Base-by-base conservation (phyloP, 345 rosid genomes). In the Dipteronia sinensis region DNA sequence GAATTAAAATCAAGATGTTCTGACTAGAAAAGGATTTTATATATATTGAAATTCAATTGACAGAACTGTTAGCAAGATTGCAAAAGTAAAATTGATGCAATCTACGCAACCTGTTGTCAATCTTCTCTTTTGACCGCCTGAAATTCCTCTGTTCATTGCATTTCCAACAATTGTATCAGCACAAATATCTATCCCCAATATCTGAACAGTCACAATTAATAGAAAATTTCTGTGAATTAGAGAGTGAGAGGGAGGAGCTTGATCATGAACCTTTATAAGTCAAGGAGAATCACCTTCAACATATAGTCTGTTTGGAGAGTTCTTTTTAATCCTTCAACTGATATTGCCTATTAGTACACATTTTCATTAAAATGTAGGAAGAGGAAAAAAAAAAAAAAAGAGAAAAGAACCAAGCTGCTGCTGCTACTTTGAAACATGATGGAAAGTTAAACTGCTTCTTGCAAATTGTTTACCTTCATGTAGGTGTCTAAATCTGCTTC, bases 81-180 rank as follows among this genome's bases (percentile, higher is more conserved):
- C 34, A 31, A 31, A 31, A 31, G 6, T 31, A 31, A 31, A 31
- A 31, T 31, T 3, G 34, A 31, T 31, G 6, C 34, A 3, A 31
- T 31, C 34, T 31, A 31, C 34, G 3, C 34, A 42, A 90, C 93
- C 90, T 40, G 88, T 85, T 6, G 91, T 86, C 27, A 89, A 58
- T 42, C 93, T 79, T 78, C 79, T 86, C 83, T 81, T 87, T 67
- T 87, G 85, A 23, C 89, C 87, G 7, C 91, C 93, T 34, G 91
- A 87, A 61, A 89, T 83, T 34, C 95, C 97, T 79, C 95, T 84
- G 66, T 72, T 83, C 95, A 91, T 88, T 10, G 86, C 88, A 83
- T 93, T 87, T 55, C 97, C 97, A 8, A 86, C 94, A 29, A 89
- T 80, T 11, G 91, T 89, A 65, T 93, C 91, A 16, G 91, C 85